These are phyloP conservation scores for Microcyclosporella mali DNA, from an alignment of 2,329 filamentous ascomycete species.

Conservation along the genomic window DNA sequence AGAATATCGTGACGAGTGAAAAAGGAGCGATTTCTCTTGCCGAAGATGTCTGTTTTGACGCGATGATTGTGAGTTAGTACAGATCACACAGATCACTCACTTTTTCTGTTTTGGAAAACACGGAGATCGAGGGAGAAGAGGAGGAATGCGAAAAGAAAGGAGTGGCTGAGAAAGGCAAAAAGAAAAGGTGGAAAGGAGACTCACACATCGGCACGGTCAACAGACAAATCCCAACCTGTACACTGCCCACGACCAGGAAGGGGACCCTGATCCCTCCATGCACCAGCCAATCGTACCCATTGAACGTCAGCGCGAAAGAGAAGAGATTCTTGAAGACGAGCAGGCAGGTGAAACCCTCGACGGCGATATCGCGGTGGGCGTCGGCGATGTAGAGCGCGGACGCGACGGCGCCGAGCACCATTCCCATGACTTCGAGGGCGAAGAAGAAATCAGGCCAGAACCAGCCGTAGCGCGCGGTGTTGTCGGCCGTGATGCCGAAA, in stretches of 20 bases:
- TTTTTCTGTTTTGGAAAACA: too few species aligned
- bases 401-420: conserved; percentile 86
- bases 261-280: conserved; percentile 53
- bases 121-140: too few species aligned
- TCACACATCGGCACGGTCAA: conserved; percentile 73
- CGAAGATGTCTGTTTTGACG: conserved; percentile 77
- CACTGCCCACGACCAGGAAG: conserved; percentile 66
- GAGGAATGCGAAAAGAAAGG: too few species aligned
- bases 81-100: too few species aligned
- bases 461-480: conserved; percentile 60
- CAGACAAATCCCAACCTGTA: conserved; percentile 72
- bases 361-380: conserved; percentile 76
- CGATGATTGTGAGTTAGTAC: too few species aligned
- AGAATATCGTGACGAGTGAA: conserved; percentile 71
- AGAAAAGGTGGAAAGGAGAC: conserved; percentile 34
- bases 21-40: conserved; percentile 69
- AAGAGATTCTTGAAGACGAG: conserved; percentile 95
- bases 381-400: conserved; percentile 86
- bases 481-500: conserved; percentile 67
- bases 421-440: conserved; percentile 74
- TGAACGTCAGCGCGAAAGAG: conserved; percentile 76
- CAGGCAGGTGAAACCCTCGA: conserved; percentile 84
- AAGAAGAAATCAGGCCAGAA: conserved; percentile 75
- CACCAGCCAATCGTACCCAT: conserved; percentile 77
- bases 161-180: too few species aligned